Evolutionary conservation across 495 filamentous ascomycete species (phyloP), one percentile per base, ranked within the genome.

Genomic region (Halenospora varia): DNA sequence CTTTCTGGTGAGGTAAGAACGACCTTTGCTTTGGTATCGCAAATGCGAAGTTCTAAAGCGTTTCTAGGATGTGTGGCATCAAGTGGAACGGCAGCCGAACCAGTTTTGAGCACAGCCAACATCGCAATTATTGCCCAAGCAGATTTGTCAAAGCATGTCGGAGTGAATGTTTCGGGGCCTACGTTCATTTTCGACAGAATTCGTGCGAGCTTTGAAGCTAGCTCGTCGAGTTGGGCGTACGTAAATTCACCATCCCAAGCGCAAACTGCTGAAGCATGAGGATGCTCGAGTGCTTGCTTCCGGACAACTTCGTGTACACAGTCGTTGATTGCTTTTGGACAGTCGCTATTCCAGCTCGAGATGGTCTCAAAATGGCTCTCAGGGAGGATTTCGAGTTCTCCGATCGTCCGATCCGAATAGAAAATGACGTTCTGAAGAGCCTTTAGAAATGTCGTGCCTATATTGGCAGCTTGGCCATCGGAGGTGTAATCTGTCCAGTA

Each of bases 401-500:
- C 40, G 24, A 65, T 42, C 10, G 53, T 50, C 2, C 59, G 62
- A 23, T 73, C 66, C 0, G 68, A 59, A 18, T 69, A 55, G 24
- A 68, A 62, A 22, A 73, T 59, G 23, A 82, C 75, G 54, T 76
- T 77, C 39, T 70, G 63, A 22, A 82, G 57, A 10, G 65, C 75
- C 2, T 75, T 70, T 9, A 75, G 53, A 48, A 82, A 82, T 1
- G 73, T 77, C 17, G 73, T 75, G 1, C 72, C 70, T 13, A 84
- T 73, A 56, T 79, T 76, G n/a, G 59, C 47, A n/a, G 79, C 81
- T 56, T 83, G 77, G 2, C 17, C 39, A 26, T 48, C 35, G 17
- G 64, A 54, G 18, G 68, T 59, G 10, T 54, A 62, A 48, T 77
- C 75, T 0, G 79, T 82, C 81, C 81, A 84, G 65, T 81, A 82